Evolutionary conservation across 1,284 basidiomycete species (phyloP).

Genomic region (Malassezia dermatis): DNA sequence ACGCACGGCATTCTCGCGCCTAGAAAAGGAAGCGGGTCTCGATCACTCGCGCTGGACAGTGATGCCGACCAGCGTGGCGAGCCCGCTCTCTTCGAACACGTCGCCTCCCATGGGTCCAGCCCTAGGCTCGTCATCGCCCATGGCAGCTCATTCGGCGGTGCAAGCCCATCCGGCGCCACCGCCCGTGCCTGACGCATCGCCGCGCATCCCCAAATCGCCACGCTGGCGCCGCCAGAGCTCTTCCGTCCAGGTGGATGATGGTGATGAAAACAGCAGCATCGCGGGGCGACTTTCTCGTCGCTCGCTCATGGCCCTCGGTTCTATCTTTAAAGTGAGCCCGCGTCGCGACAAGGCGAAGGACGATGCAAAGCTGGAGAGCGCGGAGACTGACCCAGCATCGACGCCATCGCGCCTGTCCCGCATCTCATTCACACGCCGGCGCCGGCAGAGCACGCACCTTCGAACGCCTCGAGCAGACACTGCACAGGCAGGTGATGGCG

Average conservation of each 20-base stretch:
- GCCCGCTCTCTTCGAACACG: not conserved
- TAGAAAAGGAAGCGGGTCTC: not conserved
- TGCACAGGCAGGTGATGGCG: not conserved
- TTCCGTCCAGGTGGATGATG: not conserved
- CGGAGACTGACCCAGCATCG: not conserved
- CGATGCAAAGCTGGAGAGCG: not conserved
- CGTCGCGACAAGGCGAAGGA: constrained; percentile 3
- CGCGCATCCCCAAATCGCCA: constrained; percentile 1
- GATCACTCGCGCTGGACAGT: not conserved
- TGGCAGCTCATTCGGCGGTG: not conserved
- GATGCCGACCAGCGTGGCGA: not conserved
- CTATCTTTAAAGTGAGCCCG: constrained; percentile 14
- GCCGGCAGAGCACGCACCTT: constrained; percentile 10
- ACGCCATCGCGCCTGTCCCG: constrained; percentile 8
- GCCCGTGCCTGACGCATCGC: not conserved
- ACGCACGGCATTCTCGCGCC: not conserved
- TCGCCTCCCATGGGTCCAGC: not conserved
- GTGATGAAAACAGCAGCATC: constrained; percentile 3
- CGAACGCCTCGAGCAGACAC: not conserved
- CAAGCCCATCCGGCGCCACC: not conserved
- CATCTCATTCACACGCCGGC: constrained; percentile 8
- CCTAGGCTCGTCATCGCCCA: not conserved
- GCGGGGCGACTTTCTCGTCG: constrained; percentile 17
- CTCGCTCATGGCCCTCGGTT: constrained; percentile 11
- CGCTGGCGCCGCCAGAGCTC: not conserved